Evolutionary conservation across 305 asterid genomes (phyloP).

Genomic region (Fraxinus sp.): DNA sequence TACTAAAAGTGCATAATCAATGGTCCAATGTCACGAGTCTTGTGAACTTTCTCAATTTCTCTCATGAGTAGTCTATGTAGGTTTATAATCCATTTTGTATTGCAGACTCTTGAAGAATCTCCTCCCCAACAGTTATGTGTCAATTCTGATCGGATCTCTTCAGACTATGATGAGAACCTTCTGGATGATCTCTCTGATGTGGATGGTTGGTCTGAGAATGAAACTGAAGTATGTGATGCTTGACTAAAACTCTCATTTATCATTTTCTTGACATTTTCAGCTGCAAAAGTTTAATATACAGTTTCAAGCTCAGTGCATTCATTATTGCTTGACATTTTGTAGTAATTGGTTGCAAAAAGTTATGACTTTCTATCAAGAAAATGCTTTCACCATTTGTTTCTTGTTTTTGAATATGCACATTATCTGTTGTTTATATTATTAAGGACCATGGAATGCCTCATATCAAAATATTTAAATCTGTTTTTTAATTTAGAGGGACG

Average conservation of each 20-base stretch:
- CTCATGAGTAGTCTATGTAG: background rate
- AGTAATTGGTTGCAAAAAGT: background rate
- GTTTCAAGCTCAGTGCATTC: slow-evolving; percentile 19
- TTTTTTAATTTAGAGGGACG: background rate
- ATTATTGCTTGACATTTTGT: background rate
- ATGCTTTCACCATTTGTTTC: background rate
- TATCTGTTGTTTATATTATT: background rate
- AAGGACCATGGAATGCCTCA: background rate
- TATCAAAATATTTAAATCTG: background rate
- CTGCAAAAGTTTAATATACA: slow-evolving; percentile 2
- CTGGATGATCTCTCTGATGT: slow-evolving; percentile 43
- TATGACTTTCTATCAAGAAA: background rate
- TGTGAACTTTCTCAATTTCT: slow-evolving; percentile 4
- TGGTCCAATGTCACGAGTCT: background rate
- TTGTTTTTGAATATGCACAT: background rate
- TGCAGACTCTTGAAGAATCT: slow-evolving; percentile 68
- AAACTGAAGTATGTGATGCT: slow-evolving; percentile 38
- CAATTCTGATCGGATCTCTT: slow-evolving; percentile 50
- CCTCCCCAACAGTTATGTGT: slow-evolving; percentile 38
- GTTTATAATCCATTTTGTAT: slow-evolving; percentile 18
- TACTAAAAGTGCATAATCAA: background rate
- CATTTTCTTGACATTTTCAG: slow-evolving; percentile 13
- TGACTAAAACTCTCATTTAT: slow-evolving; percentile 1
- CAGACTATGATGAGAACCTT: slow-evolving; percentile 47
- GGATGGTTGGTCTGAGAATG: slow-evolving; percentile 58